These are phyloP conservation scores for Sideroxylon spinosum DNA, from an alignment of 179 eudicot genomes.

Conservation along the genomic window DNA sequence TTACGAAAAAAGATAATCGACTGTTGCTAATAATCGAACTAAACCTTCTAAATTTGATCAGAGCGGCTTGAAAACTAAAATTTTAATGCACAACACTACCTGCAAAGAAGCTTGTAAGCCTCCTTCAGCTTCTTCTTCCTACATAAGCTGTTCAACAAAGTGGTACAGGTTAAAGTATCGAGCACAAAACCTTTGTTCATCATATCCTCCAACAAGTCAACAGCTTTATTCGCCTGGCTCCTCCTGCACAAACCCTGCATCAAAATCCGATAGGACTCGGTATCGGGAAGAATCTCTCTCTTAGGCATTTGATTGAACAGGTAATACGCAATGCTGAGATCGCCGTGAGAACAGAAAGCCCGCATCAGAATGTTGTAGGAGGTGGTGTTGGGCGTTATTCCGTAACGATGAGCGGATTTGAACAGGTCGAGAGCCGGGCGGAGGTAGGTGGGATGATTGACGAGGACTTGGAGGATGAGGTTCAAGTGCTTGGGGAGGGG, in stretches of 20 bases:
- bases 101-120: conserved; percentile 87
- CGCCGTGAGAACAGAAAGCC: conserved; percentile 57
- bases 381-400: conserved; percentile 44
- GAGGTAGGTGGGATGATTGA: conserved; percentile 40
- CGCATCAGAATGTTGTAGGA: conserved; percentile 79
- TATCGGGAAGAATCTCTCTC: conserved; percentile 83
- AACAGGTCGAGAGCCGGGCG: conserved; percentile 75
- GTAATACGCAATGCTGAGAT: conserved; percentile 69
- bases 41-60: no score
- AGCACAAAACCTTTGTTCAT: conserved; percentile 87
- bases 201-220: conserved; percentile 84
- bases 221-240: conserved; percentile 76
- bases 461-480: conserved; percentile 51
- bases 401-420: conserved; percentile 48
- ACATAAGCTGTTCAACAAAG: conserved; percentile 87
- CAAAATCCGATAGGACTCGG: conserved; percentile 66
- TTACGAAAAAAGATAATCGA: no score
- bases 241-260: conserved; percentile 92
- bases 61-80: no score
- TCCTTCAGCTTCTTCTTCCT: conserved; percentile 85
- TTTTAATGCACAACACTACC: no score
- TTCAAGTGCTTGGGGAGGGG: conserved; percentile 71
- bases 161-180: conserved; percentile 71
- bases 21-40: no score
- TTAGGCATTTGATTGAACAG: conserved; percentile 78